Base-by-base conservation (phyloP, 257 asterid genomes). In the Verbena officinalis region DNA sequence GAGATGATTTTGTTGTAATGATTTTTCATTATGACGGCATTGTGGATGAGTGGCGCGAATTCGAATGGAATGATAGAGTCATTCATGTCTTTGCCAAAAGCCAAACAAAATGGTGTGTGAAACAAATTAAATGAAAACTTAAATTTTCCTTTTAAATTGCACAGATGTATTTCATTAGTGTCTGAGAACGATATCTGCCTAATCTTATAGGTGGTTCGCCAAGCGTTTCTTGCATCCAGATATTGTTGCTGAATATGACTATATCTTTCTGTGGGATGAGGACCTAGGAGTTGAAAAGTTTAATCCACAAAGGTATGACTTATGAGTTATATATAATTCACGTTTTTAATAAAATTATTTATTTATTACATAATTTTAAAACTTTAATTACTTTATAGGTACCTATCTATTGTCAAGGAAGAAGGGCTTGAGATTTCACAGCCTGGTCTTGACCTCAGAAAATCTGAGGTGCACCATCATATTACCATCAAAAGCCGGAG, bases 161-260 rank as follows among this genome's bases (percentile, higher is more conserved):
- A 16, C 5, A 52, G 0, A 20, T 39, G 23, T 33, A 22, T 27
- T 27, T 48, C 45, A 19, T 24, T 16, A 46, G 24, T 51, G 52
- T 68, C 19, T 31, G 38, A 31, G 4, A 19, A 23, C n/a, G n/a
- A n/a, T n/a, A n/a, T 46, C 54, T 55, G 10, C n/a, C 12, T 31
- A 31, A 66, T 34, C 44, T 15, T 0, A 12, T 53, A 92, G 98
- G 98, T 92, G 98, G 98, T 92, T 89, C 12, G 95, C 98, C 1
- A 92, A 92, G 73, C 92, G 98, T 36, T 92, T 89, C 72, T 84
- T 92, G 16, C 98, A 89, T 75, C 98, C 98, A n/a, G 96, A 85
- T 59, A 87, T 92, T 15, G 95, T 92, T 56, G 79, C 83, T 5
- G 96, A 83, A 39, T 92, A 92, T 9, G 95, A 89, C 0, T 84